Conservation (phyloP, 306 rosid species). For the Lagenaria siceraria region DNA sequence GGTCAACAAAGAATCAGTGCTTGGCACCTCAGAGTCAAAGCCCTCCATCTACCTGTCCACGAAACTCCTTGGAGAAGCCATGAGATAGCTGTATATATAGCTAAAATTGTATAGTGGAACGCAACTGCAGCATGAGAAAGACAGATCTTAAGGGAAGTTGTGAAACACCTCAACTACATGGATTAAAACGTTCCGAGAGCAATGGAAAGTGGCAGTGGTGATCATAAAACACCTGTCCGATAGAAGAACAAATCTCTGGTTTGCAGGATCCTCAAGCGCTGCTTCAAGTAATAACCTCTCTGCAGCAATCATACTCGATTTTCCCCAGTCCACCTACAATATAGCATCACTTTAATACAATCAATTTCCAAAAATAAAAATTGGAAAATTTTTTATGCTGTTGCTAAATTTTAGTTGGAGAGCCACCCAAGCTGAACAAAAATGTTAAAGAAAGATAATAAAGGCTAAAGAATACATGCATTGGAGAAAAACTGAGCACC, state of each 20-base stretch:
- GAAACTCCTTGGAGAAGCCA: slow-evolving; percentile 74
- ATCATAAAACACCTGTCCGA: slow-evolving; percentile 64
- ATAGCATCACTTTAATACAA: not conserved
- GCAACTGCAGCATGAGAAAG: slow-evolving; percentile 55
- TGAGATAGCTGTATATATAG: slow-evolving; percentile 64
- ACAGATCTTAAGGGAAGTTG: slow-evolving; percentile 14
- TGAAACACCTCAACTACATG: not conserved
- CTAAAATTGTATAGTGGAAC: slow-evolving; percentile 92
- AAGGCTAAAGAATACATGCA: too few species aligned
- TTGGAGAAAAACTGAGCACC: not conserved
- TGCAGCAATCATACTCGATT: slow-evolving; percentile 40
- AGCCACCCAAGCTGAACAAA: not conserved
- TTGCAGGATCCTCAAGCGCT: slow-evolving; percentile 82
- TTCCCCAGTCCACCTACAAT: slow-evolving; percentile 42
- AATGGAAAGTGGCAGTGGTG: not conserved
- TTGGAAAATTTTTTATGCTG: too few species aligned
- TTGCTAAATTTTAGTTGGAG: not conserved
- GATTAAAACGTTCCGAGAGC: not conserved
- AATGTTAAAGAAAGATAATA: not conserved
- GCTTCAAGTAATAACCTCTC: slow-evolving; percentile 28
- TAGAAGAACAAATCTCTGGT: slow-evolving; percentile 89
- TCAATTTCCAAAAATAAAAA: not conserved
- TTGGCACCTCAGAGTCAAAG: slow-evolving; percentile 43
- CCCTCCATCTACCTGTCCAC: slow-evolving; percentile 89
- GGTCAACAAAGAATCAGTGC: slow-evolving; percentile 27